Percentiles rank a stretch among this genome's conserved stretches.
phyloP scores from a whole-genome alignment of 495 filamentous ascomycete species.

The Pyronema omphalodes region DNA sequence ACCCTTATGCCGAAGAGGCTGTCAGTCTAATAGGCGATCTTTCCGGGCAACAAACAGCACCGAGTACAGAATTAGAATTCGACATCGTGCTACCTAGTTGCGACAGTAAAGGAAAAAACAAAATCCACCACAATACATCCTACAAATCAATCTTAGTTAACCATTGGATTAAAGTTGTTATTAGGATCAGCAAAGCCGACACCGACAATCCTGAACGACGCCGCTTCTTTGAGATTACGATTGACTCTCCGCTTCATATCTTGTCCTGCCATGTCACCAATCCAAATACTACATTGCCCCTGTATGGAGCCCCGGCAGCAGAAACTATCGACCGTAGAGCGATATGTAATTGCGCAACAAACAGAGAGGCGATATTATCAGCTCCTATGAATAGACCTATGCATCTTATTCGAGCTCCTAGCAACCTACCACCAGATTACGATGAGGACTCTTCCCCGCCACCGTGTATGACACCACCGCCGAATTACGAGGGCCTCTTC shows the following conservation, averaged over 20 bases:
- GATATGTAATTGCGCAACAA: constrained; percentile 17
- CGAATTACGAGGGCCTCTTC: constrained; percentile 72
- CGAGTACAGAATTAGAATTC: constrained; percentile 93
- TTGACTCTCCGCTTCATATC: constrained; percentile 91
- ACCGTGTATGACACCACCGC: constrained; percentile 34
- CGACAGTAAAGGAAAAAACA: constrained; percentile 67
- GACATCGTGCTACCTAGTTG: constrained; percentile 88
- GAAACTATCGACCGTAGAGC: not conserved
- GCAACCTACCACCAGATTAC: constrained; percentile 80
- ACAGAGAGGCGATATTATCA: constrained; percentile 11
- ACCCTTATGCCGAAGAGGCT: constrained; percentile 31
- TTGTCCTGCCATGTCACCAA: constrained; percentile 86
- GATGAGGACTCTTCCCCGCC: constrained; percentile 78
- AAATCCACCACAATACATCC: constrained; percentile 82
- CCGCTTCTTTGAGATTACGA: constrained; percentile 95
- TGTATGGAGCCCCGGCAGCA: constrained; percentile 37
- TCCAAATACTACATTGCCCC: constrained; percentile 74
- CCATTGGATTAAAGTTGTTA: constrained; percentile 99
- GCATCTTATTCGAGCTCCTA: constrained; percentile 73
- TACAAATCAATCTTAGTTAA: constrained; percentile 93
- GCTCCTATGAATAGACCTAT: constrained; percentile 45
- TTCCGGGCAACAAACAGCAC: constrained; percentile 44
- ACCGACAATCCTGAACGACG: constrained; percentile 61
- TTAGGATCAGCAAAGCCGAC: constrained; percentile 83
- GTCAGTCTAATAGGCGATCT: constrained; percentile 75